phyloP scores from a whole-genome alignment of 2,329 filamentous ascomycete genomes.

The Ascochyta viciae-villosae region DNA sequence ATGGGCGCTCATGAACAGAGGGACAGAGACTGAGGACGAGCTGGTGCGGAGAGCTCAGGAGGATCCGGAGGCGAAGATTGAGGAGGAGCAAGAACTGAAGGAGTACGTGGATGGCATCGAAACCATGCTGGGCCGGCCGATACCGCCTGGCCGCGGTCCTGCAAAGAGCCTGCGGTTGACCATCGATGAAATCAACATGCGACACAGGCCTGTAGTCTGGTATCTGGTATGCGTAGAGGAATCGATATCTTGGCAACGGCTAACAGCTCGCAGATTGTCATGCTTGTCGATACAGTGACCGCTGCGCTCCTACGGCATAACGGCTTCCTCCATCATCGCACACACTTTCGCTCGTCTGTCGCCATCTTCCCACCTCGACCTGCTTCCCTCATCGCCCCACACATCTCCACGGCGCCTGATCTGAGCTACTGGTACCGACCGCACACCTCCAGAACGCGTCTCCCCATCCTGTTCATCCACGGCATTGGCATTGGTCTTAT shows the following conservation, averaged over 20 bases:
- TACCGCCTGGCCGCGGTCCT: constrained; percentile 63
- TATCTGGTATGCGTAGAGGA: constrained; percentile 58
- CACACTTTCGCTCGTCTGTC: constrained; percentile 51
- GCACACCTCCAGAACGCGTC: constrained; percentile 64
- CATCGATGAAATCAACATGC: constrained; percentile 67
- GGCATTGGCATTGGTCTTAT: constrained; percentile 74
- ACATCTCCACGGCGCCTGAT: constrained; percentile 57
- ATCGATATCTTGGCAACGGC: background rate
- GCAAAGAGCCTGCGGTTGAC: constrained; percentile 68
- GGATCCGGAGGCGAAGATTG: constrained; percentile 26
- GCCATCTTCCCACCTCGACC: constrained; percentile 66
- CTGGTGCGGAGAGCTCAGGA: constrained; percentile 20
- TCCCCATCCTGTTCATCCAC: constrained; percentile 72
- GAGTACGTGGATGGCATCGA: constrained; percentile 64
- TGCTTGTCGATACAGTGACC: constrained; percentile 60
- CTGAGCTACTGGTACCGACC: constrained; percentile 72
- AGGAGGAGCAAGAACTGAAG: constrained; percentile 60
- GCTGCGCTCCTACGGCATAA: constrained; percentile 53
- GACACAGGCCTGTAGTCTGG: constrained; percentile 70
- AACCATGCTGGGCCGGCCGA: constrained; percentile 56
- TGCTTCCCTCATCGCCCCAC: constrained; percentile 56
- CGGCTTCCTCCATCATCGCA: constrained; percentile 63
- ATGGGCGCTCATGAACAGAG: constrained; percentile 71
- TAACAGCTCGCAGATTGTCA: constrained; percentile 48
- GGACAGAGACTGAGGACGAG: constrained; percentile 45